Percentiles rank a stretch among this genome's conserved stretches.
Evolutionary conservation across 345 rosid genomes (phyloP).

Genomic region (Murraya koenigii): DNA sequence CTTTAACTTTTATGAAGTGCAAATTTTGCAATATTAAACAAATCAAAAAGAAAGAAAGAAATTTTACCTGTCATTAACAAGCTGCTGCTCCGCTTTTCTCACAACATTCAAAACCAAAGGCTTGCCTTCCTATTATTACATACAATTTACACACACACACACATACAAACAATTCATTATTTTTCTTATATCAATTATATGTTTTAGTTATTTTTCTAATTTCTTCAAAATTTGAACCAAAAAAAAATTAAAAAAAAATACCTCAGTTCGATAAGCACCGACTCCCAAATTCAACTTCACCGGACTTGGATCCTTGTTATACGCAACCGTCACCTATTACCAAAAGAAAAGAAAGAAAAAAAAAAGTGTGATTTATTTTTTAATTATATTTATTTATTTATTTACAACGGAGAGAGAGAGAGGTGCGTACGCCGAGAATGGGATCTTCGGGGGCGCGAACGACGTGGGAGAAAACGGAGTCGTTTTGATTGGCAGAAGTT

Average conservation of each 20-base stretch:
- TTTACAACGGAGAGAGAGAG: slow-evolving; percentile 1
- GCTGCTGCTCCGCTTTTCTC: slow-evolving; percentile 76
- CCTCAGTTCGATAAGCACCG: slow-evolving; percentile 96
- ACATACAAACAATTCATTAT: neutral
- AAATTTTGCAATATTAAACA: neutral
- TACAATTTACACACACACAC: neutral
- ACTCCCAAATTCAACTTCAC: slow-evolving; percentile 93
- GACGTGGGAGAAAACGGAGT: slow-evolving; percentile 72
- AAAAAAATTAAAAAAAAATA: slow-evolving; percentile 4
- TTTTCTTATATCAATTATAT: no score
- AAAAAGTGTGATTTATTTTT: neutral
- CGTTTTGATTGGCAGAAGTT: slow-evolving; percentile 36
- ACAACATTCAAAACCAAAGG: slow-evolving; percentile 77
- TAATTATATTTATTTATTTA: neutral
- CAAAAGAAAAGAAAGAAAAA: neutral
- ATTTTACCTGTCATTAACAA: slow-evolving; percentile 56
- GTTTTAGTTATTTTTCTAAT: neutral
- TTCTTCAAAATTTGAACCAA: neutral
- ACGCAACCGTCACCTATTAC: slow-evolving; percentile 82
- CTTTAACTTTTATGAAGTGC: neutral
- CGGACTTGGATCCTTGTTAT: slow-evolving; percentile 88
- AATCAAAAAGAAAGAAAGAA: neutral
- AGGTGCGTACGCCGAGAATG: slow-evolving; percentile 63
- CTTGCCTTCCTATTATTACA: slow-evolving; percentile 59
- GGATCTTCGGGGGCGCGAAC: slow-evolving; percentile 91